Evolutionary conservation across 116 monocot species (phyloP), one percentile per base, ranked within the genome.

Genomic region (Cymodocea nodosa): DNA sequence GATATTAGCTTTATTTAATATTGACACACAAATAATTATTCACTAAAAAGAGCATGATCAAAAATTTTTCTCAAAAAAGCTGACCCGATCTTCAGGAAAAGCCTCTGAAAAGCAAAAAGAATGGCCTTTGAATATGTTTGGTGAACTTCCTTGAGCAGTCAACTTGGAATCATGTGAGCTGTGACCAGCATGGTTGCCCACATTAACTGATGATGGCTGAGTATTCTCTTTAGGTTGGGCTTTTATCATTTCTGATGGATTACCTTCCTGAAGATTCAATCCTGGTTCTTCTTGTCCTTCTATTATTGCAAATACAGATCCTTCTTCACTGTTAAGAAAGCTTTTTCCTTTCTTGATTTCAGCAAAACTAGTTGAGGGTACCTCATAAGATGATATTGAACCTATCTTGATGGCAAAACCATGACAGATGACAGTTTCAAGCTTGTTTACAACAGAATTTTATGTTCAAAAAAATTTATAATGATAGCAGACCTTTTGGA

Each of bases 51-150:
- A 62, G 10, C 36, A 9, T 36, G 1, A 15, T n/a, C n/a, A 19
- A 35, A 17, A 16, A 6, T 15, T 15, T 18, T 37, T 36, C 19
- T 25, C 22, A 30, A 65, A 58, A 50, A 73, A 65, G 23, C 76
- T 68, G 60, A 98, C 98, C 78, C 76, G 74, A 35, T 92, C 84
- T 64, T 59, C 19, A 72, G 92, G 85, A 77, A 98, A 98, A 70
- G 77, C 86, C 60, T 61, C 62, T 70, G 98, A 89, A 79, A 92
- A 92, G 72, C 81, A 82, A 63, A 98, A 98, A 60, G 73, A 81
- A 71, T 72, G 74, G 15, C 75, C 77, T 36, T 82, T 80, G 77
- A 97, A 97, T n/a, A 73, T 78, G 74, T 76, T 69, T 72, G 67
- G 59, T 63, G 78, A 39, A 67, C 63, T 77, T 69, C 56, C 80